Base-by-base conservation (phyloP, 78 protist species). In the Dictyostelium citrinum region DNA sequence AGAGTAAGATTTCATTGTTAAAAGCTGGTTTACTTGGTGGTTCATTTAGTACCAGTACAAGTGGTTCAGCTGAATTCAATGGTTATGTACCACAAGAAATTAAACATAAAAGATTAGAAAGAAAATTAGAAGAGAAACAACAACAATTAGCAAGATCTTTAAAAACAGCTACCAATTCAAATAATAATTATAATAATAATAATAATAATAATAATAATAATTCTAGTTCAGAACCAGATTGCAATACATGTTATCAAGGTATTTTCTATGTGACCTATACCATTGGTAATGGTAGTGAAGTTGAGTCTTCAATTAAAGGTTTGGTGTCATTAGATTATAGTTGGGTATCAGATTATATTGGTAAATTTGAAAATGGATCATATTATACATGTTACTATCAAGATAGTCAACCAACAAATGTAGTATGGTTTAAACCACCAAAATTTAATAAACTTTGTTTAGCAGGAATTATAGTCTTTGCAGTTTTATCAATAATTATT, bases 211-310 rank as follows among this genome's bases (percentile, higher is more conserved):
- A n/a, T n/a, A n/a, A n/a, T n/a, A n/a, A n/a, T n/a, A n/a, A n/a
- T n/a, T n/a, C 17, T 2, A 61, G 71, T 8, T 29, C 61, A 2
- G 22, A 9, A 20, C 33, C 58, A 35, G 82, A 79, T 27, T 55
- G 68, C 71, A n/a, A n/a, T 41, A 58, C 61, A 35, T 85, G 92
- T 43, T 64, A 43, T 22, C 92, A 85, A 27, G 92, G 92, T 85
- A 68, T 76, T 12, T 33, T 75, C 60, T 29, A 76, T 61, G 92
- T 85, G 0, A 37, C 0, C 8, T 61, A 41, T 45, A 7, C 5
- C 0, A 16, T 12, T 5, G 12, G 29, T 3, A 71, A 49, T 37
- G 67, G 67, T 20, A 22, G 2, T 6, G 16, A 14, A 0, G 6
- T 58, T 7, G 43, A 85, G 0, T 14, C 81, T 2, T n/a, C 92